These are phyloP conservation scores for Dalbergia oliveri DNA, from an alignment of 306 rosid species.

Conservation along the genomic window DNA sequence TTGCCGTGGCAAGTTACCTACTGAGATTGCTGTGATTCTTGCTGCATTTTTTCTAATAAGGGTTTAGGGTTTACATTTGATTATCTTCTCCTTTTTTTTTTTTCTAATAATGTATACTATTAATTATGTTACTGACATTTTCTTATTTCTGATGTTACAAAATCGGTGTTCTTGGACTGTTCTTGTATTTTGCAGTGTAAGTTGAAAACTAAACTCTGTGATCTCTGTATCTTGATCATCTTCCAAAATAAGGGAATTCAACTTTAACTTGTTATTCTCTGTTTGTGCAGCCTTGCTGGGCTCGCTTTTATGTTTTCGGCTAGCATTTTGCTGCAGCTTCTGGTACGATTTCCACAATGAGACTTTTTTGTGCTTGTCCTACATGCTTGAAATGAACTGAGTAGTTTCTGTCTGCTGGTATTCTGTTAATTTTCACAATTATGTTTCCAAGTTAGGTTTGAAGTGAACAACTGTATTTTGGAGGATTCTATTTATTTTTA, in stretches of 20 bases:
- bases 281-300: conserved; percentile 87
- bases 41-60: not conserved
- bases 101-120: not conserved
- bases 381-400: conserved; percentile 29
- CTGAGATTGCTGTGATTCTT: not conserved
- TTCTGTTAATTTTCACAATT: not conserved
- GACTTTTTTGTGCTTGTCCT: conserved; percentile 33
- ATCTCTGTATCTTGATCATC: conserved; percentile 31
- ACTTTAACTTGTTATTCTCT: conserved; percentile 30
- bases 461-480: not conserved
- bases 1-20: not conserved
- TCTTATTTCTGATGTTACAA: conserved; percentile 47
- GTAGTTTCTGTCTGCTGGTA: conserved; percentile 21
- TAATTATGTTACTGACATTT: conserved; percentile 43
- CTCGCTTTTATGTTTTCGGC: conserved; percentile 99
- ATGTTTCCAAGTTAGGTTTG: conserved; percentile 35
- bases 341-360: conserved; percentile 64
- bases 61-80: not conserved
- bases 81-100: not conserved
- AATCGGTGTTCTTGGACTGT: conserved; percentile 44
- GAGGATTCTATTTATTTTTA: conserved; percentile 2
- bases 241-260: conserved; percentile 42
- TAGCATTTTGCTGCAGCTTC: conserved; percentile 94
- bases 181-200: conserved; percentile 75
- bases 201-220: conserved; percentile 51